Evolutionary conservation across 139 green algal genomes (phyloP).

Genomic region (Closterium sp.): DNA sequence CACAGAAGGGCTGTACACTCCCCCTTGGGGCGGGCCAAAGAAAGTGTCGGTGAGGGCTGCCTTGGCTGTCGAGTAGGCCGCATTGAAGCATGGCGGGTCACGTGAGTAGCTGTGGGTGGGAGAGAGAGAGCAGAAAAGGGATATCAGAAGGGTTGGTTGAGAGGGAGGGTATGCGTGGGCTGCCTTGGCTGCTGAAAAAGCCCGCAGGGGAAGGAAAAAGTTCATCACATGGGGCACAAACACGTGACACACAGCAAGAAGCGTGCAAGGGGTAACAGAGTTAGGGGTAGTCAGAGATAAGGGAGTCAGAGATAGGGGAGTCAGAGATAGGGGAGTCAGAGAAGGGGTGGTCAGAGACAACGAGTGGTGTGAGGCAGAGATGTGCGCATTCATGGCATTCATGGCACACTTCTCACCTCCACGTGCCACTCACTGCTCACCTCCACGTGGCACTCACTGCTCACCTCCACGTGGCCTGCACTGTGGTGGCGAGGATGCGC

Average conservation of each 20-base stretch:
- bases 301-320: too few relatives aligned
- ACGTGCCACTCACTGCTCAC: not conserved
- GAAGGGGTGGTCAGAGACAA: too few relatives aligned
- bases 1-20: conserved; percentile 86
- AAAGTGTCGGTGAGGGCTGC: conserved; percentile 64
- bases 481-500: conserved; percentile 82
- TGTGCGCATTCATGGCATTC: not conserved
- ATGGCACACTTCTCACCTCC: not conserved
- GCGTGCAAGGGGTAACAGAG: too few relatives aligned
- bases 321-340: too few relatives aligned
- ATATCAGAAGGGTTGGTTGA: not conserved
- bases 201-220: too few relatives aligned
- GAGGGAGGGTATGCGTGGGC: not conserved
- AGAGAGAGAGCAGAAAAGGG: not conserved
- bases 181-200: too few relatives aligned
- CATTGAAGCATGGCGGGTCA: not conserved
- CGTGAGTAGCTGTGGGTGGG: conserved; percentile 9
- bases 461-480: conserved; percentile 84
- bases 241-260: too few relatives aligned
- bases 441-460: not conserved
- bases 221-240: too few relatives aligned
- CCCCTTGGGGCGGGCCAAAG: conserved; percentile 74
- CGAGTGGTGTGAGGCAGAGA: not conserved
- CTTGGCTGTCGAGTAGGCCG: conserved; percentile 26
- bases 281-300: too few relatives aligned